Conservation (phyloP, 495 filamentous ascomycete genomes). For the Pyrenula massariospora region DNA sequence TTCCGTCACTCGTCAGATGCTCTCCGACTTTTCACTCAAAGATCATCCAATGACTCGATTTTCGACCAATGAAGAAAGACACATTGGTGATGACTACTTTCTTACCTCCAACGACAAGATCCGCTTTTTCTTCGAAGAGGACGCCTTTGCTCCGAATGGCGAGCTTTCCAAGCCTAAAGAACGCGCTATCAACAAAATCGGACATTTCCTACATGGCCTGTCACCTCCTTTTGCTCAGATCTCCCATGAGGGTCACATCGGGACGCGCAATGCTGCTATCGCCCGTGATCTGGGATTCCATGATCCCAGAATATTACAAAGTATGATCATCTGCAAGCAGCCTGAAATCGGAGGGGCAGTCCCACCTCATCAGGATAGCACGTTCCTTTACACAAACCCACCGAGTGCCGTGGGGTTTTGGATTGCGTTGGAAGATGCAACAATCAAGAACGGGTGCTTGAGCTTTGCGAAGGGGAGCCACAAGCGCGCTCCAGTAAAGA, state of each 20-base stretch:
- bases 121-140: slow-evolving; percentile 94
- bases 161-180: slow-evolving; percentile 62
- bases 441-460: slow-evolving; percentile 72
- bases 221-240: slow-evolving; percentile 59
- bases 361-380: slow-evolving; percentile 77
- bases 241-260: slow-evolving; percentile 23
- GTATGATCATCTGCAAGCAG: slow-evolving; percentile 98
- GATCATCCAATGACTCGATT: slow-evolving; percentile 89
- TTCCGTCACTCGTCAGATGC: slow-evolving; percentile 57
- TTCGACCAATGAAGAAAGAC: slow-evolving; percentile 56
- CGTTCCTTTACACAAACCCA: slow-evolving; percentile 86
- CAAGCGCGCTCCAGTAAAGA: slow-evolving; percentile 45
- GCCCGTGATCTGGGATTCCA: slow-evolving; percentile 59
- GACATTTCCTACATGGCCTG: slow-evolving; percentile 73
- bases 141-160: slow-evolving; percentile 25
- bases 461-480: slow-evolving; percentile 77
- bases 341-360: slow-evolving; percentile 88
- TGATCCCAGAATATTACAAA: slow-evolving; percentile 71
- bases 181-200: slow-evolving; percentile 90
- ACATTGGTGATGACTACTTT: slow-evolving; percentile 95
- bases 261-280: slow-evolving; percentile 46
- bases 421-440: slow-evolving; percentile 92
- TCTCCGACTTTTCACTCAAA: slow-evolving; percentile 61
- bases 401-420: slow-evolving; percentile 87
- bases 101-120: slow-evolving; percentile 79